Percentiles rank a stretch among this genome's conserved stretches.
These are phyloP conservation scores for Citrus medica DNA, from an alignment of 345 rosid species.

Conservation along the genomic window DNA sequence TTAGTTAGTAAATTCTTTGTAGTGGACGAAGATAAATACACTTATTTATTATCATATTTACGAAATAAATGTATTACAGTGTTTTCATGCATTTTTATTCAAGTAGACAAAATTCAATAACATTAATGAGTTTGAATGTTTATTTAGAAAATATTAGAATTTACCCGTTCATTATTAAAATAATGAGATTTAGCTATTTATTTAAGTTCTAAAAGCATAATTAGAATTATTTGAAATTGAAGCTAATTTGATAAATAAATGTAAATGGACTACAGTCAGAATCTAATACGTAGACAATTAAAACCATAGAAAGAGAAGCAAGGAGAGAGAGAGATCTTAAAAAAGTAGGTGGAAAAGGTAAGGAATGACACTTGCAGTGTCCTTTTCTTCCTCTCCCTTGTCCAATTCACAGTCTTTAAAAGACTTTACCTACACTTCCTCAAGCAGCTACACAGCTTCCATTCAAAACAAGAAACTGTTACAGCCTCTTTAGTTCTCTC, in stretches of 20 bases:
- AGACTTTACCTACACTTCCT: conserved; percentile 14
- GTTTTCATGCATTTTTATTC: not conserved
- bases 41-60: no score
- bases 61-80: no score
- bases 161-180: no score
- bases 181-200: no score
- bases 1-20: no score
- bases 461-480: conserved; percentile 4
- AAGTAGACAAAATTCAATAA: no score
- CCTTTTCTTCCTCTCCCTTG: conserved; percentile 12
- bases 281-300: not conserved
- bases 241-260: not conserved
- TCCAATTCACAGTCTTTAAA: conserved; percentile 36
- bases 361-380: conserved; percentile 28
- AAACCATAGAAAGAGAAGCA: not conserved
- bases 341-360: conserved; percentile 37
- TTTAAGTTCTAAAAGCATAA: not conserved
- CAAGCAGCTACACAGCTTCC: not conserved
- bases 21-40: no score
- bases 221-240: not conserved
- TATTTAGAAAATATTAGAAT: no score
- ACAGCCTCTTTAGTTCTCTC: not conserved
- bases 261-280: not conserved
- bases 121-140: not conserved
- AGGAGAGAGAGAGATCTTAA: not conserved